phyloP scores from a whole-genome alignment of 305 asterid genomes.

The Fraxinus baroniana region DNA sequence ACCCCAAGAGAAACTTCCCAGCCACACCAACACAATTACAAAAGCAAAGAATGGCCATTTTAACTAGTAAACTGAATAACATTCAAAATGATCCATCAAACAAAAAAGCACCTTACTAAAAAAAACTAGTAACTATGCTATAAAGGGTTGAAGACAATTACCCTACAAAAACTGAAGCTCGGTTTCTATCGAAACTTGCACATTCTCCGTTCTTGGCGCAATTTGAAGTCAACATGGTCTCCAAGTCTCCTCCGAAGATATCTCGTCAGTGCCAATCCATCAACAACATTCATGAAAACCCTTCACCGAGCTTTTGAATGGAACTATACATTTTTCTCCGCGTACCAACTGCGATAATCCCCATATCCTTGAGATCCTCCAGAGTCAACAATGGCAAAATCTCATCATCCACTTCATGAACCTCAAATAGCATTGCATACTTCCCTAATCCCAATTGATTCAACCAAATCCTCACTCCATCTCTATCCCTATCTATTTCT shows the following conservation, averaged over 20 bases:
- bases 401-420: conserved; percentile 69
- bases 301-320: conserved; percentile 51
- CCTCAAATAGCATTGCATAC: conserved; percentile 48
- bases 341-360: conserved; percentile 53
- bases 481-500: conserved; percentile 24
- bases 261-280: neutral
- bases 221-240: neutral
- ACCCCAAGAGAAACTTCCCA: neutral
- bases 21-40: neutral
- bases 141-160: neutral
- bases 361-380: conserved; percentile 77
- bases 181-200: neutral
- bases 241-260: neutral
- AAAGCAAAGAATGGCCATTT: neutral
- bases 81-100: neutral
- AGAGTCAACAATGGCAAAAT: conserved; percentile 58
- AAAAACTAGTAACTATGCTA: neutral
- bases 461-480: conserved; percentile 60
- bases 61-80: neutral
- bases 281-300: conserved; percentile 22
- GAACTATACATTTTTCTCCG: conserved; percentile 64
- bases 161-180: neutral
- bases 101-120: neutral
- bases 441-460: conserved; percentile 49
- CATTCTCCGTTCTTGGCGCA: neutral